Evolutionary conservation across 2,329 filamentous ascomycete genomes (phyloP), one percentile per base, ranked within the genome.

Genomic region (Coleophoma crateriformis): DNA sequence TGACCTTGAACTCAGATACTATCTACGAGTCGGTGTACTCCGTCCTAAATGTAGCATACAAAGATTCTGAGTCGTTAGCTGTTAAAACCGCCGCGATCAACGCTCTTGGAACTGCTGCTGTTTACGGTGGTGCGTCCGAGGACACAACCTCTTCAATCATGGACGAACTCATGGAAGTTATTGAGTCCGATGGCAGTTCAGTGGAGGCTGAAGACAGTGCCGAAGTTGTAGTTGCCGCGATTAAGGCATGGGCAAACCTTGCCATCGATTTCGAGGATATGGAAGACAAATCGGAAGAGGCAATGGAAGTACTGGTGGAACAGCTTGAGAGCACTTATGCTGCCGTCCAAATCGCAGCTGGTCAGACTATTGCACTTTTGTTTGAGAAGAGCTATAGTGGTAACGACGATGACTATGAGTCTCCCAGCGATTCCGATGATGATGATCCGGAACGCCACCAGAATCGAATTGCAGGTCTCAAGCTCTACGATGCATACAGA

Each of bases 281-380:
- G 33, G 78, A 87, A 63, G 74, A 77, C 17, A 73, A 78, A 57
- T 85, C 80, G 7, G 82, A 85, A 58, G 71, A 77, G 15, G 81
- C 83, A 2, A 77, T 87, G 61, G 81, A 87, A 38, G 79, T 81
- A 2, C 84, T 88, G 55, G 77, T 85, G 32, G 85, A 88, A 40
- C 85, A 89, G 64, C 75, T 89, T 20, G 77, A 85, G 39, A 84
- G 81, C 58, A 73, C 72, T 37, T 78, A 84, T 51, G 68, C 78
- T 0, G 67, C 69, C 8, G 84, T 88, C 1, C 84, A 87, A 59
- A 79, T 87, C 44, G 83, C 85, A 1, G 82, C 85, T 1, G 85
- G 84, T 14, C 83, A 88, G 62, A 85, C 85, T 59, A 87, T 89
- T 55, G 85, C 85, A 1, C 67, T 88, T 2, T 67, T 88, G 2